Base-by-base conservation (phyloP, 176 grass and related monocot species). In the Aegilops bicornis region DNA sequence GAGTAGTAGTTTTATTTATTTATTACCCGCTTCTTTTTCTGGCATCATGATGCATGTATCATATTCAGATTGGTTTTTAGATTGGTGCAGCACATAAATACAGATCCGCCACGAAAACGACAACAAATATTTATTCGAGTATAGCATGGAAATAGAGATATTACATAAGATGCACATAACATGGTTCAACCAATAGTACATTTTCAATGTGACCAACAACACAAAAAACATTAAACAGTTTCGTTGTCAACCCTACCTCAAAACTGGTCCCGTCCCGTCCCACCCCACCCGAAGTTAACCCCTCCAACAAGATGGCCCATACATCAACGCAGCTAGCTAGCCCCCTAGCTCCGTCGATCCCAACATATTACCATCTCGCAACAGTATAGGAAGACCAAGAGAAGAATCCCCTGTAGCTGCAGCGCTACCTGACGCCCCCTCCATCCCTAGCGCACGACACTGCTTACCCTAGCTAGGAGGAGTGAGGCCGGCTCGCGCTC, bases 181-280 rank as follows among this genome's bases (percentile, higher is more conserved):
- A 54, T 54, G 50, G 48, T 52, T 50, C 43, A 31, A 54, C 73
- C 25, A 76, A 54, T 76, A 56, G 27, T 2, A 56, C 11, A 54
- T 76, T 56, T 76, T 27, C 43, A 76, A 20, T 56, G 45, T 76
- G 47, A 76, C 25, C 73, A 76, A 82, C 15, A 2, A 82, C 22
- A 70, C 80, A 10, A 12, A 45, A 82, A 82, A 36, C 80, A 82
- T 82, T 70, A 70, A 82, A 70, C 80, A 82, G 65, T 82, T 58
- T 80, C 77, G 56, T 79, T 91, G 85, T 81, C 81, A 74, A 84
- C 64, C 40, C 86, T 80, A 54, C 81, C 50, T 33, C 89, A 40
- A 87, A 81, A 30, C 76, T 88, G 86, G 89, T 85, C 86, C 89
- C 77, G 89, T 85, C 86, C 89, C 77, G 48, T 81, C 31, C 61